Conservation (phyloP, 345 rosid species). For the Brassica rapa region DNA sequence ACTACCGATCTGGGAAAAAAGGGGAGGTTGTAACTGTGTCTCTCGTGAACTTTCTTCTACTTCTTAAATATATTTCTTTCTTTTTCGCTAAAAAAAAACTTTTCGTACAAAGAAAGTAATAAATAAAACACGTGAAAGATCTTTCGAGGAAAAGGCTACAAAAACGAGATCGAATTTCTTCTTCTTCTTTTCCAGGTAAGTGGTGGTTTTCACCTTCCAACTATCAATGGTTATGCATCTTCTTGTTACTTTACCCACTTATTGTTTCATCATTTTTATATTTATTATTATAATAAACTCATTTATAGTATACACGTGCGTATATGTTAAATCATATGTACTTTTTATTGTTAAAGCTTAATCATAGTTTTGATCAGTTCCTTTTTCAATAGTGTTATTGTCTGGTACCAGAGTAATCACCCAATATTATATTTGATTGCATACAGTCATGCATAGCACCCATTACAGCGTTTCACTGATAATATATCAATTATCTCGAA, state of each 20-base stretch:
- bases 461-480: neutral
- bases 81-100: neutral
- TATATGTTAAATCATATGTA: neutral
- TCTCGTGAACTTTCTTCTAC: slow-evolving; percentile 14
- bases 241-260: slow-evolving; percentile 2
- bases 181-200: slow-evolving; percentile 35
- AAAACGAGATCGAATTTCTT: slow-evolving; percentile 22
- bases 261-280: neutral
- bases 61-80: neutral
- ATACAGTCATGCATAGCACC: slow-evolving; percentile 11
- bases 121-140: slow-evolving; percentile 21
- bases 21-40: slow-evolving; percentile 29
- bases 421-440: neutral
- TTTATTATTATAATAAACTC: neutral
- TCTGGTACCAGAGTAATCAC: neutral
- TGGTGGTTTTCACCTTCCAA: slow-evolving; percentile 36
- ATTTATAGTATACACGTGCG: slow-evolving; percentile 14
- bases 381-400: slow-evolving; percentile 2
- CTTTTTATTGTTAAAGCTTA: neutral
- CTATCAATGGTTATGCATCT: slow-evolving; percentile 36
- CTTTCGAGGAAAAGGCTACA: slow-evolving; percentile 11
- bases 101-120: neutral
- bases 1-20: neutral
- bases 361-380: neutral
- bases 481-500: neutral